Evolutionary conservation across 345 rosid genomes (phyloP), one percentile per base, ranked within the genome.

Genomic region (Linum trigynum): DNA sequence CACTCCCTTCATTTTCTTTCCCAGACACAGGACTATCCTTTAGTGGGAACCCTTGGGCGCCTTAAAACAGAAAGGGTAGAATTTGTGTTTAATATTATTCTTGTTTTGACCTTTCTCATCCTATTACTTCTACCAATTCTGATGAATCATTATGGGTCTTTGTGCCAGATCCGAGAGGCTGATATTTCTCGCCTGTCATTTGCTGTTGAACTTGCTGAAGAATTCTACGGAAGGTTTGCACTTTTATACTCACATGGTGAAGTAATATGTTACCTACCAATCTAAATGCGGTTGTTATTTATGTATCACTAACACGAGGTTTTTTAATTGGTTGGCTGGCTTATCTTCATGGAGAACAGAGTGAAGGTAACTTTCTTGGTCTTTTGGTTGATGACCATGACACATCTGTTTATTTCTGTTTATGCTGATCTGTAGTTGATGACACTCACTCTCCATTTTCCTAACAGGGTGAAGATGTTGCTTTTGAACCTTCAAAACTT

Each of bases 191-290:
- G 99, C 65, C 80, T 94, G 65, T 94, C 99, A 76, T 94, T 94
- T 80, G 99, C 99, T 69, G 95, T 89, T 74, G 99, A 94, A 79
- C 89, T 94, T 69, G 99, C 99, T 62, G 99, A 94, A 83, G 99
- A 94, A 75, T 94, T 94, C 77, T 94, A 94, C 76, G 99, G 96
- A 82, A 94, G 99, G 96, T 88, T 73, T 76, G 75, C 39, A 59
- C 59, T 72, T 65, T 62, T 63, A 35, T 23, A 23, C 32, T 63
- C 37, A 45, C 67, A 5, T 58, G 23, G 36, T 58, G 64, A 42
- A 61, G 45, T 64, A 35, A 53, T n/a, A 67, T 43, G 23, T 66
- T 39, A 58, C 42, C 51, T 42, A 43, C 63, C 32, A 23, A 23
- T 51, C 41, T 23, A 65, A 56, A 39, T 62, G 11, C 38, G 61